Evolutionary conservation across 768 basidiomycete genomes (phyloP).

Genomic region (Russula earlei): DNA sequence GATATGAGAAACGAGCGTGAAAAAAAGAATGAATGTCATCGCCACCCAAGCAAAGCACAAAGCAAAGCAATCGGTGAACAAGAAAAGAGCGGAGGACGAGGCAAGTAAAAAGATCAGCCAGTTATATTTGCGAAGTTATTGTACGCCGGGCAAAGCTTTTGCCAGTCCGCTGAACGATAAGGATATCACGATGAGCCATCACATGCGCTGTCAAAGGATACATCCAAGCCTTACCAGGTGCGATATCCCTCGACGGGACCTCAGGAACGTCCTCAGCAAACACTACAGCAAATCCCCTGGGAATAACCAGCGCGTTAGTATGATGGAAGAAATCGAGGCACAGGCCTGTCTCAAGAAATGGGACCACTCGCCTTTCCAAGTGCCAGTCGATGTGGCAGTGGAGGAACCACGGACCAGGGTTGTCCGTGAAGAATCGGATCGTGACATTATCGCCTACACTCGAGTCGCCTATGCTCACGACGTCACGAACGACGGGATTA

Average conservation of each 20-base stretch:
- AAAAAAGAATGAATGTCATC: too few relatives aligned
- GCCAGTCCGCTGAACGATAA: neutral
- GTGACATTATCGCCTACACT: conserved; percentile 8
- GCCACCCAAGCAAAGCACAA: too few relatives aligned
- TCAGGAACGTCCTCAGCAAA: conserved; percentile 1
- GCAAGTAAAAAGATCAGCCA: too few relatives aligned
- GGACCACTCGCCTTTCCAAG: neutral
- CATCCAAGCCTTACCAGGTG: neutral
- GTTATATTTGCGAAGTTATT: neutral
- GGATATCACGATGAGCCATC: neutral
- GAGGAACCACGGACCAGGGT: conserved; percentile 1
- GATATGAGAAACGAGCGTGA: too few relatives aligned
- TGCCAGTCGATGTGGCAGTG: conserved; percentile 5
- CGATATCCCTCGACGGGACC: neutral
- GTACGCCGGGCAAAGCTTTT: neutral
- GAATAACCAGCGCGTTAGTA: neutral
- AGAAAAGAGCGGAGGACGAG: too few relatives aligned
- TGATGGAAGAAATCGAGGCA: neutral
- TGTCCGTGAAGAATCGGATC: conserved; percentile 25
- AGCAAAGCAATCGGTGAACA: too few relatives aligned
- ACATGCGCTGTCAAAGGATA: neutral
- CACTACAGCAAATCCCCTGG: neutral
- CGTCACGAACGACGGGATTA: conserved; percentile 17
- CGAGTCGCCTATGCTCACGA: conserved; percentile 8
- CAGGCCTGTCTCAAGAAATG: too few relatives aligned